A percentile compares a stretch with the other conserved stretches of the same genome.
Conservation (phyloP, 2,329 filamentous ascomycete genomes). For the Ophiostoma himal-ulmi region DNA sequence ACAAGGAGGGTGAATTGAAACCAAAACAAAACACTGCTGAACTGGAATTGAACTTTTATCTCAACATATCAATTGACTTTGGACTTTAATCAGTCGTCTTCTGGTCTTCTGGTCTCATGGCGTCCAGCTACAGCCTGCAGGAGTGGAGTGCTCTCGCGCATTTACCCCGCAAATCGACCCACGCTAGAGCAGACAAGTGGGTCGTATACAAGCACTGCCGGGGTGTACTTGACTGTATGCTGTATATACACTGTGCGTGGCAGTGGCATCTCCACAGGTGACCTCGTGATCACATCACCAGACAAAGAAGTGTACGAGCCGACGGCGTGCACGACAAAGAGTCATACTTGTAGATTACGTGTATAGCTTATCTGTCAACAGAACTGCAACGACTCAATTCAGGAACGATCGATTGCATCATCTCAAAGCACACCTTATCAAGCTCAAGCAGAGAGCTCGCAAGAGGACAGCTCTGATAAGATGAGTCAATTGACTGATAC, state of each 20-base stretch:
- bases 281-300: constrained; percentile 3
- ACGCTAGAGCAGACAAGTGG: not conserved
- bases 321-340: not conserved
- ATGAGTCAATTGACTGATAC: not conserved
- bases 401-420: not conserved
- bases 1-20: not conserved
- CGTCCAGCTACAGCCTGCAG: not conserved
- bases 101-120: not conserved
- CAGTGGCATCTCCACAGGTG: not conserved
- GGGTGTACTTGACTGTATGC: not conserved
- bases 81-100: not conserved
- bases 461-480: not conserved
- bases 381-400: not conserved
- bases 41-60: not conserved
- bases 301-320: not conserved
- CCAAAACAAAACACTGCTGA: not conserved
- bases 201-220: not conserved
- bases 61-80: not conserved
- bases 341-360: not conserved
- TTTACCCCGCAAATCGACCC: constrained; percentile 9
- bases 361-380: not conserved
- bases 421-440: not conserved
- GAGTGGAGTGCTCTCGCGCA: constrained; percentile 6
- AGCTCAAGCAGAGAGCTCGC: not conserved
- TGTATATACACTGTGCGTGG: not conserved